A percentile compares a stretch with the other conserved stretches of the same genome.
phyloP scores from a whole-genome alignment of 2,329 filamentous ascomycete species.

The Botrytis pseudocinerea region DNA sequence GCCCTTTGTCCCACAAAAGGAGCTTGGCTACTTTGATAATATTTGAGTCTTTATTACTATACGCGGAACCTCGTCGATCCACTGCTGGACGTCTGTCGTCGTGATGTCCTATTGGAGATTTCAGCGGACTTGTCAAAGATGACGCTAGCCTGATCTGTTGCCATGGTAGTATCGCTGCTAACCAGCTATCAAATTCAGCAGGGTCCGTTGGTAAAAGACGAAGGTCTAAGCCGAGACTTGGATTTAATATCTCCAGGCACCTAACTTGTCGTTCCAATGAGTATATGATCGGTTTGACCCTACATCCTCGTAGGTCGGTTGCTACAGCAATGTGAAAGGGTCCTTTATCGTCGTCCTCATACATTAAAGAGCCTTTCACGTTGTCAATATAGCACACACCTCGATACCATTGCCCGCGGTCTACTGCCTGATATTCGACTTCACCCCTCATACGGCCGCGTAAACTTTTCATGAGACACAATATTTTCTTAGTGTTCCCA shows the following conservation, averaged over 20 bases:
- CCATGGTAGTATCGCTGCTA: slow-evolving; percentile 79
- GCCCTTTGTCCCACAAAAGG: slow-evolving; percentile 84
- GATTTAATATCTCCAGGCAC: slow-evolving; percentile 57
- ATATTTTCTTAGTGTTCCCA: slow-evolving; percentile 68
- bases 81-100: slow-evolving; percentile 38
- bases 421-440: slow-evolving; percentile 68
- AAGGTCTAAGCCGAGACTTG: slow-evolving; percentile 59
- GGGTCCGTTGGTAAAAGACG: slow-evolving; percentile 63
- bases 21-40: slow-evolving; percentile 96
- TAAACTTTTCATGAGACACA: slow-evolving; percentile 74
- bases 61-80: slow-evolving; percentile 49
- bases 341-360: slow-evolving; percentile 67
- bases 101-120: slow-evolving; percentile 23
- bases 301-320: slow-evolving; percentile 73
- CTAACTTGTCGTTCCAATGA: slow-evolving; percentile 46
- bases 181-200: slow-evolving; percentile 75
- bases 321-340: slow-evolving; percentile 67
- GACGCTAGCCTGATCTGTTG: slow-evolving; percentile 64
- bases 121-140: slow-evolving; percentile 30
- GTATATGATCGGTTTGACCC: slow-evolving; percentile 58
- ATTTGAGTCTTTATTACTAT: slow-evolving; percentile 71
- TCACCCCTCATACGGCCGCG: slow-evolving; percentile 79
- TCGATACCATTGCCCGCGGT: slow-evolving; percentile 62
- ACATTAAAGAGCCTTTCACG: slow-evolving; percentile 71
- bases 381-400: slow-evolving; percentile 80